Evolutionary conservation across 2,329 filamentous ascomycete species (phyloP), one percentile per base, ranked within the genome.

Genomic region (Zymoseptoria pseudotritici): DNA sequence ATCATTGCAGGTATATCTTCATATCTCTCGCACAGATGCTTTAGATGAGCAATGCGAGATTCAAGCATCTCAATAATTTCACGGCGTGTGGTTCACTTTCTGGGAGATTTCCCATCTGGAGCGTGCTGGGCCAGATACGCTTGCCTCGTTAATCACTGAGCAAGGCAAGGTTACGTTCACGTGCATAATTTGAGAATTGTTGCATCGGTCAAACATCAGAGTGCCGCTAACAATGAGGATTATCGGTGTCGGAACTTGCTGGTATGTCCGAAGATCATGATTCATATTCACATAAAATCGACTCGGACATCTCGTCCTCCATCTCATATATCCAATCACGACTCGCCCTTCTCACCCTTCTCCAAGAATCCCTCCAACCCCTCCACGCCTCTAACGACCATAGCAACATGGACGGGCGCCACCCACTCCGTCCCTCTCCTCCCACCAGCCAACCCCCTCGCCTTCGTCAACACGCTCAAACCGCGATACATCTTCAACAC

Each of bases 371-470:
- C 69, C 36, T 76, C 69, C 70, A 93, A 73, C 20, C 82, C 86
- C 70, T 83, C 79, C 3, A 86, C 85, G 2, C 83, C 87, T 74
- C 87, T 87, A 73, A 88, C 82, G 2, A 86, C 88, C 19, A 83
- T 86, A 11, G 85, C 86, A 61, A 93, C 77, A 78, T 93, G 90
- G 87, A 89, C 90, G 19, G 90, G 90, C 67, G 88, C 77, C n/a
- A 85, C 80, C 17, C 76, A 76, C 69, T 86, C 84, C 54, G 76
- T 79, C 57, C 20, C 22, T 31, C 22, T 29, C 62, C 84, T 78
- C 61, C 79, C 74, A 67, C 84, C 81, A 69, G 85, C 77, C 68
- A 73, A 84, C 74, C 71, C 88, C 61, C 87, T 83, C 21, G 86
- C 82, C 63, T 85, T 81, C 1, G 88, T 88, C 66, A 94, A 71